phyloP scores from a whole-genome alignment of 2,329 filamentous ascomycete species.

The Leptographium radiaticola region DNA sequence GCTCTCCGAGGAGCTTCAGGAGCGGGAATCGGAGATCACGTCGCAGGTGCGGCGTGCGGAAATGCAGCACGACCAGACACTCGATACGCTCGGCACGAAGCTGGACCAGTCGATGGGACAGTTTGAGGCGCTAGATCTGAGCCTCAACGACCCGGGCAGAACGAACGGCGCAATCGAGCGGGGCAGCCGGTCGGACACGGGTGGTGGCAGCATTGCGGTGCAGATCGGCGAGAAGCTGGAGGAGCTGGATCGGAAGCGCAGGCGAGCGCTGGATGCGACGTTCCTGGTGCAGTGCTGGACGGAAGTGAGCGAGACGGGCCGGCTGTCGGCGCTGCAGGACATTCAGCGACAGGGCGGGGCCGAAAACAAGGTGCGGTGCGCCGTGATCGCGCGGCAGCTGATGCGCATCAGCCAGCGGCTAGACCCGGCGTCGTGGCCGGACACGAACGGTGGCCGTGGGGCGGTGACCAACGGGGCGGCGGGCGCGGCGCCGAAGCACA shows the following conservation, averaged over 20 bases:
- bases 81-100: conserved; percentile 76
- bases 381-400: conserved; percentile 84
- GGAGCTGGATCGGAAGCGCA: conserved; percentile 83
- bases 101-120: conserved; percentile 84
- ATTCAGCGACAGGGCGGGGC: conserved; percentile 72
- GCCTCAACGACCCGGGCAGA: conserved; percentile 51
- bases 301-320: conserved; percentile 81
- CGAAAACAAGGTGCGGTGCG: conserved; percentile 88
- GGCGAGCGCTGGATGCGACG: conserved; percentile 80
- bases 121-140: conserved; percentile 81
- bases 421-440: conserved; percentile 62
- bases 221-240: conserved; percentile 90
- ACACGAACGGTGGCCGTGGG: conserved; percentile 35
- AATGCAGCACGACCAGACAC: conserved; percentile 79
- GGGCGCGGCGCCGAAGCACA: conserved; percentile 34
- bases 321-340: conserved; percentile 77
- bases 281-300: conserved; percentile 96
- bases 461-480: conserved; percentile 34
- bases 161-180: conserved; percentile 25
- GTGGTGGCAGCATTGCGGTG: conserved; percentile 77
- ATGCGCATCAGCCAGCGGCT: conserved; percentile 88
- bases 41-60: conserved; percentile 86
- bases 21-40: conserved; percentile 79
- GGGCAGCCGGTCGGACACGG: conserved; percentile 32
- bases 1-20: conserved; percentile 73